phyloP scores from a whole-genome alignment of 345 rosid species.

The Fremontodendron californicum region DNA sequence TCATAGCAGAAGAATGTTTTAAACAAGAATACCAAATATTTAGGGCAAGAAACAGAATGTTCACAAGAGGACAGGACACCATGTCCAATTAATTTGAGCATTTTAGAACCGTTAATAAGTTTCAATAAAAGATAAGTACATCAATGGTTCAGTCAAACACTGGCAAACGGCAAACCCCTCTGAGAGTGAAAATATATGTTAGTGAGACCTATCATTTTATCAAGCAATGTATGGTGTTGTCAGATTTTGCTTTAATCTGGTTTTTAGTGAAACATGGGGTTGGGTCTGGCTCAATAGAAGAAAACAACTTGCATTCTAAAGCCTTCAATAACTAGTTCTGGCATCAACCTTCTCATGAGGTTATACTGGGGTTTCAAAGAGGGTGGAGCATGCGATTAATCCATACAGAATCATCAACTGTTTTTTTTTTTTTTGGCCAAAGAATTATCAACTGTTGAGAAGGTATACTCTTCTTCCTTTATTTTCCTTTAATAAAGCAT shows the following conservation, averaged over 20 bases:
- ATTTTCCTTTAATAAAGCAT: neutral
- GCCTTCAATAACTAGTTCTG: neutral
- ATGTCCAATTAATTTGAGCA: neutral
- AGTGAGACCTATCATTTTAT: neutral
- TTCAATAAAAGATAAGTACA: neutral
- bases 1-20: neutral
- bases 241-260: neutral
- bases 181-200: neutral
- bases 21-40: neutral
- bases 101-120: neutral
- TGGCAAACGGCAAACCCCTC: neutral
- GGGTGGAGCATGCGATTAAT: neutral
- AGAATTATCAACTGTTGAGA: neutral
- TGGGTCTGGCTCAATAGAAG: neutral
- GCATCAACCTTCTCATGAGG: neutral
- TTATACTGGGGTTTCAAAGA: neutral
- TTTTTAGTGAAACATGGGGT: neutral
- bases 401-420: neutral
- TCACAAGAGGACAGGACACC: neutral
- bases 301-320: neutral
- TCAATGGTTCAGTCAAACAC: neutral
- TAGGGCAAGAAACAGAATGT: neutral
- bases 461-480: neutral
- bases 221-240: neutral
- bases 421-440: neutral